These are phyloP conservation scores for Cercospora sp. DNA, from an alignment of 2,329 filamentous ascomycete genomes.

Conservation along the genomic window DNA sequence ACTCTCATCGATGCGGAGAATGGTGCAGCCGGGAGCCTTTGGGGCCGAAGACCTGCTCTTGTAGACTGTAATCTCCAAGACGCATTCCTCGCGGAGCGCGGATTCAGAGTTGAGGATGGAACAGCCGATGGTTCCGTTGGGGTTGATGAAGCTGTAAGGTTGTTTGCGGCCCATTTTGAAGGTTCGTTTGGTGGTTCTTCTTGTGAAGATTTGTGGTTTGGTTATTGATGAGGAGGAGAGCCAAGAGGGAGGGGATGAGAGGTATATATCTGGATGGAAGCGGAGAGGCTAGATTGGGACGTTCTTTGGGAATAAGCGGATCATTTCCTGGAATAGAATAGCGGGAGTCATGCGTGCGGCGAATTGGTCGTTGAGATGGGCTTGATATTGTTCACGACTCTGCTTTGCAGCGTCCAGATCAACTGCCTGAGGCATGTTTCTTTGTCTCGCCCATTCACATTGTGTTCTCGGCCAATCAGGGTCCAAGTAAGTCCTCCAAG, in stretches of 20 bases:
- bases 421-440: not conserved
- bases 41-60: not conserved
- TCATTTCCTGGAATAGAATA: not conserved
- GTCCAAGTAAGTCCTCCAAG: not conserved
- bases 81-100: not conserved
- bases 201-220: not conserved
- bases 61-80: not conserved
- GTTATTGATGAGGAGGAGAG: not conserved
- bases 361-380: not conserved
- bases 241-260: not conserved
- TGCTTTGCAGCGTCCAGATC: not conserved
- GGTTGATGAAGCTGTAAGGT: not conserved
- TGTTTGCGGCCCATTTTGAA: not conserved
- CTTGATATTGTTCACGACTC: not conserved
- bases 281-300: not conserved
- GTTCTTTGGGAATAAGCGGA: not conserved
- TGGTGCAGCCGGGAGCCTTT: not conserved
- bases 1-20: not conserved
- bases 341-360: not conserved
- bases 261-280: not conserved
- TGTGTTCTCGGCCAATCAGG: not conserved
- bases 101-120: not conserved
- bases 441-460: not conserved
- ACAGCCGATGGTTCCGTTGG: not conserved
- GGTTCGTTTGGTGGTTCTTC: not conserved